Percentiles rank a stretch among this genome's conserved stretches.
Conservation (phyloP, 345 rosid species). For the Pistacia atlantica region DNA sequence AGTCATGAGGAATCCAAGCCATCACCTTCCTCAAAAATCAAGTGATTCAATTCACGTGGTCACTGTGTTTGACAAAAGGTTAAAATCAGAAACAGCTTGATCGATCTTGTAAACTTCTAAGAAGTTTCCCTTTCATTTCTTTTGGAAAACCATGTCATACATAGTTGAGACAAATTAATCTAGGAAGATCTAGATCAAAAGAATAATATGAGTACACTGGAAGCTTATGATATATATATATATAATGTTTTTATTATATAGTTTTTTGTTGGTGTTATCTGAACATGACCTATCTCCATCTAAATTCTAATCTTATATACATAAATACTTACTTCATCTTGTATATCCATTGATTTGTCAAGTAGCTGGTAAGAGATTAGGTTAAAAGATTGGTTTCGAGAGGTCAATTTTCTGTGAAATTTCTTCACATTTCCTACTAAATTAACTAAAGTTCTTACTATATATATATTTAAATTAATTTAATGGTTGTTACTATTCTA, state of each 20-base stretch:
- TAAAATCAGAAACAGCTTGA: not conserved
- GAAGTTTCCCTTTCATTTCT: not conserved
- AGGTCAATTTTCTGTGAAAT: conserved; percentile 1
- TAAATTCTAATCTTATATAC: not conserved
- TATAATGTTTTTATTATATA: no score
- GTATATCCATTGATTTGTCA: not conserved
- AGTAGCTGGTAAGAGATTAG: conserved; percentile 4
- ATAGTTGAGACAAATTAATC: not conserved
- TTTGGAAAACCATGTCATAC: no score
- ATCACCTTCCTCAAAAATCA: not conserved
- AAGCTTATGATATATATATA: no score
- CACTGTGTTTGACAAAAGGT: not conserved
- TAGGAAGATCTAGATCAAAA: not conserved
- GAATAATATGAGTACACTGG: no score
- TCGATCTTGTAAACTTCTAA: conserved; percentile 15
- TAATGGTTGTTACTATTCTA: no score
- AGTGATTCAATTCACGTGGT: not conserved
- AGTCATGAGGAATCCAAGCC: not conserved
- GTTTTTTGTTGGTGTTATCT: no score
- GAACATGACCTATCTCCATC: no score
- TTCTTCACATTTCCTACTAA: not conserved
- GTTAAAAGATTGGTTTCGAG: not conserved
- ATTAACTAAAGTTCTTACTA: no score
- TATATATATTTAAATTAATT: no score
- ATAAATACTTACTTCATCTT: not conserved